These are phyloP conservation scores for Phytopythium montanum DNA, from an alignment of 352 stramenopile genomes.

Conservation along the genomic window DNA sequence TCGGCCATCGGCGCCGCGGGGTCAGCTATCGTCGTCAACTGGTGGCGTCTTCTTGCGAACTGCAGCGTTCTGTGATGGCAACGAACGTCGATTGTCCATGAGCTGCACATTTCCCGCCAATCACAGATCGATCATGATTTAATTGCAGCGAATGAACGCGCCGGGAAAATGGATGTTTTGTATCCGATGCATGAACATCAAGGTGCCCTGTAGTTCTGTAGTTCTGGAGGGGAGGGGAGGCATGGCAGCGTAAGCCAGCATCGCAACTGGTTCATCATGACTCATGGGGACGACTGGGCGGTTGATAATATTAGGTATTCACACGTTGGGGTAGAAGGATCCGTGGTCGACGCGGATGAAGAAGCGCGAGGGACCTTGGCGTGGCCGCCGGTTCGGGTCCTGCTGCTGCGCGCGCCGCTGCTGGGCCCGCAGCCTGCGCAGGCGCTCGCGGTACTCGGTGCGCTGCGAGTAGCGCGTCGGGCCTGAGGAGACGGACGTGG, in stretches of 20 bases:
- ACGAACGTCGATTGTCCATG: no score
- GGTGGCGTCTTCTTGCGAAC: no score
- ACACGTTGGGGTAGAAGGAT: conserved; percentile 32
- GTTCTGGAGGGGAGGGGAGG: no score
- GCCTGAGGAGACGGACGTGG: conserved; percentile 27
- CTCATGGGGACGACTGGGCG: background rate
- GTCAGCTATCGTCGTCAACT: no score
- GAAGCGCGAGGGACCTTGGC: conserved; percentile 19
- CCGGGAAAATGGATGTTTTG: no score
- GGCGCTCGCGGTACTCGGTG: conserved; percentile 33
- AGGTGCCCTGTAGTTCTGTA: no score
- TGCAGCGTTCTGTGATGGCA: no score
- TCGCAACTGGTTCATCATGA: background rate
- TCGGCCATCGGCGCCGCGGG: no score
- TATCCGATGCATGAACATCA: no score
- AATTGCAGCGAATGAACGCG: no score
- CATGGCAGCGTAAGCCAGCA: background rate
- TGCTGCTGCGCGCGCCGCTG: conserved; percentile 22
- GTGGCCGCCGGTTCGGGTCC: conserved; percentile 10
- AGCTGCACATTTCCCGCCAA: no score
- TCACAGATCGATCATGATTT: no score
- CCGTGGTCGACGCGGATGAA: conserved; percentile 36
- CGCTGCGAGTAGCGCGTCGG: conserved; percentile 29
- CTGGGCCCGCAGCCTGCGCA: conserved; percentile 26
- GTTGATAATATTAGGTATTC: background rate